Evolutionary conservation across 2,329 filamentous ascomycete species (phyloP).

Genomic region (Ascochyta koolunga): DNA sequence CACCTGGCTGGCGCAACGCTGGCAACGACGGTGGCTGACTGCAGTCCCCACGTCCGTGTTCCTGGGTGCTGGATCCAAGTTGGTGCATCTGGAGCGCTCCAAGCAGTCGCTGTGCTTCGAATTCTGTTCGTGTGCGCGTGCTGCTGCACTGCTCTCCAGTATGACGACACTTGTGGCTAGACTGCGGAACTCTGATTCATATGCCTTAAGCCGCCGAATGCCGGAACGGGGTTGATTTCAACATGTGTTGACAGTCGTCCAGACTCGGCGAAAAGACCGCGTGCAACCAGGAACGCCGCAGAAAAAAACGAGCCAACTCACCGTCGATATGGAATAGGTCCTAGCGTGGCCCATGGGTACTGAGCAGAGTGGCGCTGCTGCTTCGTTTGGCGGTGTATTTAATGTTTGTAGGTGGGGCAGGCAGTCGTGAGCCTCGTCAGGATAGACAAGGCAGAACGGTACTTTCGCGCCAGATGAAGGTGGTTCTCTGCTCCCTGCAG

Average conservation of each 20-base stretch:
- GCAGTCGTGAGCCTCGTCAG: conserved; percentile 14
- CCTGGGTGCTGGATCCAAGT: conserved; percentile 11
- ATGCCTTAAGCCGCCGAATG: conserved; percentile 32
- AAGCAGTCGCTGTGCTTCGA: conserved; percentile 4
- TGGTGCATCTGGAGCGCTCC: conserved; percentile 9
- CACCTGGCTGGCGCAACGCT: conserved; percentile 29
- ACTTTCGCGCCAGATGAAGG: conserved; percentile 5
- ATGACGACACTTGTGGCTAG: conserved; percentile 33
- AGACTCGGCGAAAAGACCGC: conserved; percentile 26
- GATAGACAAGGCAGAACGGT: background rate
- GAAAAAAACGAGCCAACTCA: conserved; percentile 32
- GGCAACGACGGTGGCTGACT: conserved; percentile 7
- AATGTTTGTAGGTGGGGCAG: conserved; percentile 15
- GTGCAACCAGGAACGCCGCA: conserved; percentile 12
- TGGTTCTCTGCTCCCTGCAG: background rate
- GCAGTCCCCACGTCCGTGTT: conserved; percentile 1
- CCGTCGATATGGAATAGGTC: conserved; percentile 47
- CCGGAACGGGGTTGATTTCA: conserved; percentile 33
- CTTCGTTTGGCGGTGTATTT: conserved; percentile 4
- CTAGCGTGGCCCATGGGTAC: conserved; percentile 36
- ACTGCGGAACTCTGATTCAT: conserved; percentile 19
- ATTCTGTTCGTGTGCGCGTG: conserved; percentile 36
- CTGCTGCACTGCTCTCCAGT: conserved; percentile 20
- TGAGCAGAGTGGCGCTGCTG: conserved; percentile 7
- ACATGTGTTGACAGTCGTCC: conserved; percentile 20